phyloP scores from a whole-genome alignment of 148 eudicot species.

The Nepenthes mirabilis region DNA sequence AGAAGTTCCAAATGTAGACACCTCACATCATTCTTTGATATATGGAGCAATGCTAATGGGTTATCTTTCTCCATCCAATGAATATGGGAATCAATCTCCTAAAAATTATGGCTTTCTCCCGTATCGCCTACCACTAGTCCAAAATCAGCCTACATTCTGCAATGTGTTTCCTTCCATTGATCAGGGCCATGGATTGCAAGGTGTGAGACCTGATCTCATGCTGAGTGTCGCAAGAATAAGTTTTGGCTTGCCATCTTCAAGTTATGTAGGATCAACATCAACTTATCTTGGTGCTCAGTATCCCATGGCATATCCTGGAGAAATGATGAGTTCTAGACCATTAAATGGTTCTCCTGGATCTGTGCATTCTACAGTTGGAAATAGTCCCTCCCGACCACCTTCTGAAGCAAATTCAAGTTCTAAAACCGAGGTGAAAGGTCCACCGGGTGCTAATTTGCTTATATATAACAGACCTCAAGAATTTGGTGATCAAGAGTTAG shows the following conservation, averaged over 20 bases:
- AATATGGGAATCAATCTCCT: slow-evolving; percentile 85
- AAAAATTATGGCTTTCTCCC: slow-evolving; percentile 79
- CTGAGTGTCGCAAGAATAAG: slow-evolving; percentile 57
- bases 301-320: slow-evolving; percentile 60
- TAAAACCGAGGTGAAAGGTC: slow-evolving; percentile 79
- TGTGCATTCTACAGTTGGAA: slow-evolving; percentile 32
- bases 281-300: slow-evolving; percentile 46
- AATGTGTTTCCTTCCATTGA: slow-evolving; percentile 32
- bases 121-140: slow-evolving; percentile 67
- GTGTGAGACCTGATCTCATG: slow-evolving; percentile 45
- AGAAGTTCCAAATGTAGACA: slow-evolving; percentile 32
- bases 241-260: slow-evolving; percentile 28
- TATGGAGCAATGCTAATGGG: slow-evolving; percentile 78
- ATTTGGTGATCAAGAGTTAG: slow-evolving; percentile 78
- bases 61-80: slow-evolving; percentile 64
- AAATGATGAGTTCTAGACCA: slow-evolving; percentile 53
- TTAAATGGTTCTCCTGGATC: slow-evolving; percentile 46
- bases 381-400: slow-evolving; percentile 55
- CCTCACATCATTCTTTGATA: slow-evolving; percentile 46
- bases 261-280: slow-evolving; percentile 45
- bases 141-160: slow-evolving; percentile 55
- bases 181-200: slow-evolving; percentile 59
- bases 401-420: slow-evolving; percentile 51
- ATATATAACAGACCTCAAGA: slow-evolving; percentile 98
- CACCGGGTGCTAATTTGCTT: slow-evolving; percentile 89